Evolutionary conservation across 2,329 filamentous ascomycete species (phyloP), one percentile per base, ranked within the genome.

Genomic region (Talaromyces sp.): DNA sequence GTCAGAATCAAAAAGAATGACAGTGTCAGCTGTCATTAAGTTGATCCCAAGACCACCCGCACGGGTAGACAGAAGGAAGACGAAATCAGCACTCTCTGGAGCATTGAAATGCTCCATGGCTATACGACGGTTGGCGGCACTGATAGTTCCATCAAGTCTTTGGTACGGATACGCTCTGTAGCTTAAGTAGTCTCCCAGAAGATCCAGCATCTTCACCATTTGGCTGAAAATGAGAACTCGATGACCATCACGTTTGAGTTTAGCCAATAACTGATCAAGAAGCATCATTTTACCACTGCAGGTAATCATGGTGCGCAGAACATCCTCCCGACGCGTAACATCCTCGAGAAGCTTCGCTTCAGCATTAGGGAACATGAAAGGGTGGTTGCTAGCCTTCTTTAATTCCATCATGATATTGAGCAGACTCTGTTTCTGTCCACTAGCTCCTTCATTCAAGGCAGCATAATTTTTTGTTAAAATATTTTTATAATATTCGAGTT

Each of bases 221-320:
- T 99, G 95, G 73, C 93, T 98, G 81, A 99, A 99, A 65, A 99
- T 98, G 64, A 99, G 80, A 13, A 99, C 96, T 58, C 95, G 90
- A 75, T 99, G 95, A 54, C 91, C 91, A 70, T 99, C 95, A 67
- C 89, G 90, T 74, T 89, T 96, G 66, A 99, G 79, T 77, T 99
- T 99, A 6, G 89, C 89, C 11, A 99, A 83, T n/a, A 99, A 86
- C 72, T 93, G 91, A 69, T 99, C 95, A 8, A 99, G 85, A 55
- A 99, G 82, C 92, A 98, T 98, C 95, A 99, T 97, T 79, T 99
- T 99, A 67, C 96, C 96, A 77, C 95, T 99, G 72, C 92, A 96
- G 4, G 93, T 93, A 70, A 99, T 96, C 63, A 99, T 84, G 21
- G 90, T 90, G 72, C 96, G 95, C 68, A 99, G 85, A 64, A 92